phyloP scores from a whole-genome alignment of 2,329 filamentous ascomycete genomes.

The Aspergillus aculeatinus region DNA sequence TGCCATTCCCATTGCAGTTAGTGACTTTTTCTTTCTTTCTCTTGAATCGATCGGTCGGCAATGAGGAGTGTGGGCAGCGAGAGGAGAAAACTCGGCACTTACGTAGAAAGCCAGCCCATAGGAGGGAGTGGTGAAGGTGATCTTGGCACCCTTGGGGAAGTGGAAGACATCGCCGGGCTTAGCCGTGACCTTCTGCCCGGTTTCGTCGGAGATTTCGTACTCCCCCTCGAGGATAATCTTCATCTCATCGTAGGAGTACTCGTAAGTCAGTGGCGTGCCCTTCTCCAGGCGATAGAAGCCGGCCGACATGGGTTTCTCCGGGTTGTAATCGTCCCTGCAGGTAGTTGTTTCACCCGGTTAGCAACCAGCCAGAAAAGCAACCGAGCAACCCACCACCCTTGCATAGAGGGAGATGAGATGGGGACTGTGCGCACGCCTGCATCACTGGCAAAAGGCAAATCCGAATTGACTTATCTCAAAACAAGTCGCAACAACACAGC shows the following conservation, averaged over 20 bases:
- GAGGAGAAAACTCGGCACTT: constrained; percentile 21
- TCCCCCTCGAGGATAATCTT: constrained; percentile 70
- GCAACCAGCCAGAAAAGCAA: neutral
- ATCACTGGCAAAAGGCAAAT: neutral
- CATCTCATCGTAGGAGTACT: constrained; percentile 71
- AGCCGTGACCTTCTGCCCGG: constrained; percentile 59
- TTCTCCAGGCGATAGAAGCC: constrained; percentile 69
- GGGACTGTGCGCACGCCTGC: neutral
- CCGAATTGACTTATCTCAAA: neutral
- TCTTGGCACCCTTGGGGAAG: constrained; percentile 65
- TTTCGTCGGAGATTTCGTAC: constrained; percentile 64
- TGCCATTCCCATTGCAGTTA: constrained; percentile 17
- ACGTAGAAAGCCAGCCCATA: constrained; percentile 62
- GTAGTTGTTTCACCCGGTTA: neutral
- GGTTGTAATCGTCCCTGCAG: constrained; percentile 52
- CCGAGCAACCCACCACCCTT: neutral
- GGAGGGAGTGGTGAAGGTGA: constrained; percentile 63
- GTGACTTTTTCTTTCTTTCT: neutral
- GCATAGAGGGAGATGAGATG: neutral
- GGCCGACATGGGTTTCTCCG: constrained; percentile 60
- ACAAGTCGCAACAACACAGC: neutral
- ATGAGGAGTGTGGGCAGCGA: neutral
- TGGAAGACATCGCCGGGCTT: constrained; percentile 66
- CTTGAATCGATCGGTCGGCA: neutral
- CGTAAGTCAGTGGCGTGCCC: constrained; percentile 66